Evolutionary conservation across 441 rosid species (phyloP).

Genomic region (Jatropha podagrica): DNA sequence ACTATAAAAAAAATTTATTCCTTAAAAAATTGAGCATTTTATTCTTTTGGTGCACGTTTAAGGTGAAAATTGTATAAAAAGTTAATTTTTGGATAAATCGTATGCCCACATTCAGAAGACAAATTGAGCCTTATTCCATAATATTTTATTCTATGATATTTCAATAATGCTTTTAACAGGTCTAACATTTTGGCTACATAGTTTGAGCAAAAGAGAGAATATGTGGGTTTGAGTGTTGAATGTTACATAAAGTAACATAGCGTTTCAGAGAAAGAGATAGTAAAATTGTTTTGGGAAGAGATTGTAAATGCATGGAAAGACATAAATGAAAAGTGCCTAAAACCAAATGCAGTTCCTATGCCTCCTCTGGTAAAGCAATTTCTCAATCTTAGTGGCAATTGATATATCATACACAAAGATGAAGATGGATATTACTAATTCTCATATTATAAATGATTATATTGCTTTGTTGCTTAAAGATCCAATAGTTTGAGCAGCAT

Average conservation of each 20-base stretch:
- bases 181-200: background rate
- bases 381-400: constrained; percentile 17
- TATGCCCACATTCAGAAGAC: too few species aligned
- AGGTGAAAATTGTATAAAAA: too few species aligned
- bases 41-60: too few species aligned
- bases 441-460: background rate
- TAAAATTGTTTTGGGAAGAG: constrained; percentile 12
- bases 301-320: constrained; percentile 32
- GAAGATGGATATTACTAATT: constrained; percentile 20
- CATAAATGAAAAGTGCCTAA: constrained; percentile 25
- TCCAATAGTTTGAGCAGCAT: background rate
- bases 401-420: constrained; percentile 27
- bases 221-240: constrained; percentile 28
- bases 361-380: background rate
- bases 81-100: too few species aligned
- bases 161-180: too few species aligned
- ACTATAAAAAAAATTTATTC: too few species aligned
- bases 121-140: too few species aligned
- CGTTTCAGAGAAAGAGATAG: constrained; percentile 20
- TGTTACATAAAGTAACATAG: constrained; percentile 34
- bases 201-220: constrained; percentile 35
- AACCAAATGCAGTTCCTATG: constrained; percentile 19
- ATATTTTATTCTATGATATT: too few species aligned
- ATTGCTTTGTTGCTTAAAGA: constrained; percentile 19
- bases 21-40: too few species aligned